Evolutionary conservation across 1,284 basidiomycete species (phyloP).

Genomic region (Fomes fomentarius): DNA sequence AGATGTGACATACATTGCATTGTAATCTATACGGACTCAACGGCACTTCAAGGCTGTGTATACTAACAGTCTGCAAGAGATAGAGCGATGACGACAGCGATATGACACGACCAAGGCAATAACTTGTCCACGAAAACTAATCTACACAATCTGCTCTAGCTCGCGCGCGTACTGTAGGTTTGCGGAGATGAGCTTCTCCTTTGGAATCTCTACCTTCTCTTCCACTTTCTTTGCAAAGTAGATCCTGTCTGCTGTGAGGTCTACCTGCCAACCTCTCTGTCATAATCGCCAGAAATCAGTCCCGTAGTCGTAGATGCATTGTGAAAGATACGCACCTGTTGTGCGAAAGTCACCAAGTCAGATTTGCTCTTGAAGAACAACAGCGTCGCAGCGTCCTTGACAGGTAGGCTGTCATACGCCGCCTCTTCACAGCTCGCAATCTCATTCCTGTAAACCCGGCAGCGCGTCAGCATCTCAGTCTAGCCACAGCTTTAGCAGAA

Average conservation of each 20-base stretch:
- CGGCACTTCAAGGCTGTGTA: constrained; percentile 7
- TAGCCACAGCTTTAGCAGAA: not conserved
- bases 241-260: constrained; percentile 62
- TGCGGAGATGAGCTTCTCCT: constrained; percentile 76
- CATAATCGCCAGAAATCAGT: constrained; percentile 11
- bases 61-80: not conserved
- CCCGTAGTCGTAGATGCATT: not conserved
- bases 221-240: constrained; percentile 73
- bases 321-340: constrained; percentile 52
- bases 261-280: constrained; percentile 76
- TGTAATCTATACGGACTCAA: constrained; percentile 26
- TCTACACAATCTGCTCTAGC: constrained; percentile 87
- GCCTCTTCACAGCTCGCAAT: constrained; percentile 93
- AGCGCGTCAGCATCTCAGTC: not conserved
- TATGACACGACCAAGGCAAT: constrained; percentile 16
- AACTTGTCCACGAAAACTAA: constrained; percentile 19
- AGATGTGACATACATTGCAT: constrained; percentile 32
- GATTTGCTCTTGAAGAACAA: constrained; percentile 85
- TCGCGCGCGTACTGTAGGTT: constrained; percentile 82
- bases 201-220: constrained; percentile 81
- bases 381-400: constrained; percentile 87
- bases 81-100: not conserved
- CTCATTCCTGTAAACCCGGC: constrained; percentile 65
- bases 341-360: constrained; percentile 79
- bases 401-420: constrained; percentile 85